Conservation (phyloP, 2,329 filamentous ascomycete genomes). For the Diaporthe humulicola region DNA sequence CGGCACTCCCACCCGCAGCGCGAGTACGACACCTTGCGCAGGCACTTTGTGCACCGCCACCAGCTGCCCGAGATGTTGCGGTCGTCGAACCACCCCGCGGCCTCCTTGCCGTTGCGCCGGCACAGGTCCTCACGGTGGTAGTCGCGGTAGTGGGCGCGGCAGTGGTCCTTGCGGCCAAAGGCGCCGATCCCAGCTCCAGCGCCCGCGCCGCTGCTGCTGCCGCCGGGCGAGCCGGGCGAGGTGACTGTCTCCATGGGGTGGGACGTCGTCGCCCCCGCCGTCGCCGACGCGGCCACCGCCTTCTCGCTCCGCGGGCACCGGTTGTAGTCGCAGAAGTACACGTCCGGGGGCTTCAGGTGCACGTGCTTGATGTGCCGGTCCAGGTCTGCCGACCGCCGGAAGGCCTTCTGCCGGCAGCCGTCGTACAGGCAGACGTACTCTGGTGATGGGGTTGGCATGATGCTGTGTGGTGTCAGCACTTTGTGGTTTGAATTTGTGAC, state of each 20-base stretch:
- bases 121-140: constrained; percentile 68
- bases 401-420: constrained; percentile 60
- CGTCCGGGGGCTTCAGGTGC: constrained; percentile 59
- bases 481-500: not conserved
- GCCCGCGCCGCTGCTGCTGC: not conserved
- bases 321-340: constrained; percentile 65
- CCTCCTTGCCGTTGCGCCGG: constrained; percentile 55
- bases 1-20: constrained; percentile 60
- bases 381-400: constrained; percentile 67
- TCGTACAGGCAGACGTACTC: constrained; percentile 53
- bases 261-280: not conserved
- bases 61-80: constrained; percentile 57
- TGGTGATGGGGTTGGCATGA: not conserved
- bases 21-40: constrained; percentile 58
- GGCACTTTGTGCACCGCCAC: constrained; percentile 69
- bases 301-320: constrained; percentile 57
- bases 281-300: not conserved
- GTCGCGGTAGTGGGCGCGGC: constrained; percentile 68
- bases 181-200: constrained; percentile 48
- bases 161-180: constrained; percentile 69
- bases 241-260: not conserved
- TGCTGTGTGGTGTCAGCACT: constrained; percentile 12
- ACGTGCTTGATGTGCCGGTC: constrained; percentile 65
- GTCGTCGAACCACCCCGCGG: constrained; percentile 53
- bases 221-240: not conserved